A percentile compares a stretch with the other conserved stretches of the same genome.
phyloP scores from a whole-genome alignment of 129 eudicot genomes.

The Lonicera japonica region DNA sequence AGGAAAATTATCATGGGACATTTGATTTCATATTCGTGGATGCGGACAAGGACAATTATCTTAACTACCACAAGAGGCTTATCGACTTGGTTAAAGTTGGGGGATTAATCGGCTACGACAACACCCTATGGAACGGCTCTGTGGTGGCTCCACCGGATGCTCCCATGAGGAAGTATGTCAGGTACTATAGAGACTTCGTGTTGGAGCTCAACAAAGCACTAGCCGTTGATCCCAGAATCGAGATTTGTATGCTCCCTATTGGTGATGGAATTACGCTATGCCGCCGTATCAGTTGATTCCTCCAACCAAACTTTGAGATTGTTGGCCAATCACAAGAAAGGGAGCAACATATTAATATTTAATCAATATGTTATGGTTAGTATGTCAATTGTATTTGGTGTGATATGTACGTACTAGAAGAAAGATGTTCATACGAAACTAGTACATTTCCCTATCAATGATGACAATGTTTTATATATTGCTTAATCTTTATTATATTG shows the following conservation, averaged over 20 bases:
- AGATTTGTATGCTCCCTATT: constrained; percentile 87
- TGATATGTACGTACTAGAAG: too few relatives aligned
- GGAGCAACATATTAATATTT: too few relatives aligned
- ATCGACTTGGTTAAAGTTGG: constrained; percentile 79
- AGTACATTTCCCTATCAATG: too few relatives aligned
- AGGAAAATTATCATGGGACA: constrained; percentile 67
- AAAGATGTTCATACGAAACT: too few relatives aligned
- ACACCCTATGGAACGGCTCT: constrained; percentile 89
- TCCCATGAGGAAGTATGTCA: constrained; percentile 72
- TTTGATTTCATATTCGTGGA: constrained; percentile 85
- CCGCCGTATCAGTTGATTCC: constrained; percentile 56
- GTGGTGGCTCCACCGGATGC: constrained; percentile 75
- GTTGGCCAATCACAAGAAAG: too few relatives aligned
- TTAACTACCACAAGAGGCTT: constrained; percentile 78
- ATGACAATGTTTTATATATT: too few relatives aligned
- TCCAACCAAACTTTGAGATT: neutral
- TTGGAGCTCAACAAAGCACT: constrained; percentile 80
- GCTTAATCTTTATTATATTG: too few relatives aligned
- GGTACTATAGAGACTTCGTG: constrained; percentile 78
- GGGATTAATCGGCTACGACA: constrained; percentile 88
- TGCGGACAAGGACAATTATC: constrained; percentile 87
- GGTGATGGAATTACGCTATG: constrained; percentile 94
- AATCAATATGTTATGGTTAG: too few relatives aligned
- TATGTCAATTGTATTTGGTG: too few relatives aligned
- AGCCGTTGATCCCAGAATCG: constrained; percentile 77